Evolutionary conservation across 2,329 filamentous ascomycete species (phyloP), one percentile per base, ranked within the genome.

Genomic region (Fragosphaeria purpurea): DNA sequence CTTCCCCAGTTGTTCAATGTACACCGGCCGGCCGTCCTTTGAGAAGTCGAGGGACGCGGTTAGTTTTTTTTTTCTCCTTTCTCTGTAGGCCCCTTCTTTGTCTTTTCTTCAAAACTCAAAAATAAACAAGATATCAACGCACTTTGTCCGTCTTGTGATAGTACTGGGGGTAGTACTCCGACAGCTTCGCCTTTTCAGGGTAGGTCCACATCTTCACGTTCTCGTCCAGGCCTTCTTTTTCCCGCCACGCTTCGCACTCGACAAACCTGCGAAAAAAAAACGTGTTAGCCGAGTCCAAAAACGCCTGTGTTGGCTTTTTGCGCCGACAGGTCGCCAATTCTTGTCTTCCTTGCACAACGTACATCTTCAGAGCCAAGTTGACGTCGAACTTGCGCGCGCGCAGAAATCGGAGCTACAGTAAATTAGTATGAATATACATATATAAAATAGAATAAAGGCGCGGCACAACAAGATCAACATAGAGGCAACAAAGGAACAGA

Each of bases 71-170:
- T 22, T 22, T 22, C 22, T 22, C 22, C 22, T 22, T 22, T 22
- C 22, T 22, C 22, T 22, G 22, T 22, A 22, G 22, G 22, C 22
- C 22, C 22, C 22, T 22, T 22, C 22, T 22, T 22, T 22, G 22
- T 22, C 22, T 22, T 22, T 22, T 22, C 22, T 22, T 22, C 22
- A 22, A 22, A 22, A 22, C 22, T 22, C n/a, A 11, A 46, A 31
- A 13, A 37, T 13, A 11, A 41, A 44, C 31, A 11, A 42, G 22
- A 22, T 22, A 22, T 22, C 40, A 39, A 48, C 44, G 7, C 67
- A 84, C 82, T 72, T 88, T 89, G 71, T 93, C 88, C 10, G 83
- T 91, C 75, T 96, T 96, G 80, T 98, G 93, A 75, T 98, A 98
- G 76, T 93, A 98, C 72, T 98, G 93, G 45, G 88, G 88, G 72